phyloP scores from a whole-genome alignment of 805 yeast genomes.

The Ogataea nakhonphanomensis region DNA sequence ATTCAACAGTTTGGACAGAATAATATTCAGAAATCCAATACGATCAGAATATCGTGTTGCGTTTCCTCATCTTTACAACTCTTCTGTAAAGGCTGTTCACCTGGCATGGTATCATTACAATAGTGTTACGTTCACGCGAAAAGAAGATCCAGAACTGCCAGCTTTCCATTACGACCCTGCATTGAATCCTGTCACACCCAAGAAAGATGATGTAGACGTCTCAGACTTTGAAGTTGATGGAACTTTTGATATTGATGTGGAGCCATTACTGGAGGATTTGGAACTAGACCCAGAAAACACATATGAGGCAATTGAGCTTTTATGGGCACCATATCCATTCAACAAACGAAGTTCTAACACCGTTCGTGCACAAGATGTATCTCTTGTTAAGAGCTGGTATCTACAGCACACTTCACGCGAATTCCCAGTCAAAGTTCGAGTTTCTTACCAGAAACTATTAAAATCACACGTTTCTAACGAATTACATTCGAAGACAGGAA shows the following conservation, averaged over 20 bases:
- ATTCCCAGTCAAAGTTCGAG: constrained; percentile 71
- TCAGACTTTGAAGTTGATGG: constrained; percentile 34
- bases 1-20: constrained; percentile 83
- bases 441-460: constrained; percentile 86
- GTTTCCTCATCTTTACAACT: constrained; percentile 79
- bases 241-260: constrained; percentile 37
- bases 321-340: constrained; percentile 84
- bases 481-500: constrained; percentile 48
- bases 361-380: constrained; percentile 85
- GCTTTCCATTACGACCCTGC: constrained; percentile 54
- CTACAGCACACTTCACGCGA: constrained; percentile 55
- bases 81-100: constrained; percentile 63
- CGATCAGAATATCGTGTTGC: constrained; percentile 85
- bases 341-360: constrained; percentile 68
- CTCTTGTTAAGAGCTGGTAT: constrained; percentile 81
- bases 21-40: constrained; percentile 73
- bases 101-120: constrained; percentile 66
- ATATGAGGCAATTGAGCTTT: constrained; percentile 60
- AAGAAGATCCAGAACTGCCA: constrained; percentile 48
- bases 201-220: constrained; percentile 21
- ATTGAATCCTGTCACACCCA: constrained; percentile 52
- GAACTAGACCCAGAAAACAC: constrained; percentile 45
- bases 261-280: constrained; percentile 50
- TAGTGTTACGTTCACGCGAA: constrained; percentile 44
- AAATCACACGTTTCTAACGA: constrained; percentile 72